phyloP scores from a whole-genome alignment of 2,329 filamentous ascomycete genomes.

The Alternaria sp. region DNA sequence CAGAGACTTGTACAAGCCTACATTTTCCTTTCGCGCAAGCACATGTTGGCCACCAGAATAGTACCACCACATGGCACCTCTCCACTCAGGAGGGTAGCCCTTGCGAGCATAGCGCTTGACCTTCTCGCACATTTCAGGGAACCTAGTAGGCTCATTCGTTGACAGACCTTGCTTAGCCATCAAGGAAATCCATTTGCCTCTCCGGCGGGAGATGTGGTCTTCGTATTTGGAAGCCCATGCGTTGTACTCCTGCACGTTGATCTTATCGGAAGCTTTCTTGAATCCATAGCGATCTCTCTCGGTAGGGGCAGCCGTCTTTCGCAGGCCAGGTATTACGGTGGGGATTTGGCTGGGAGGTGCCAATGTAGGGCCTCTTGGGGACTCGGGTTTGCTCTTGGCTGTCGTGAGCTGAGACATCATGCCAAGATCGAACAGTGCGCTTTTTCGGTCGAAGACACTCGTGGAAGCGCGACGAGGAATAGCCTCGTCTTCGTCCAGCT shows the following conservation, averaged over 20 bases:
- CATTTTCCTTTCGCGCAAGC: conserved; percentile 69
- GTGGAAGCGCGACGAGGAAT: conserved; percentile 45
- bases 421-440: conserved; percentile 34
- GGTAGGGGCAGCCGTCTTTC: conserved; percentile 32
- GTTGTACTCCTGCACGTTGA: conserved; percentile 79
- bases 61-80: conserved; percentile 96
- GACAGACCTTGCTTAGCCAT: conserved; percentile 78
- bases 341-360: conserved; percentile 2
- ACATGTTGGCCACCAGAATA: conserved; percentile 88
- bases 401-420: conserved; percentile 20
- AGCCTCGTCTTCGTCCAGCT: conserved; percentile 44
- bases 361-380: background rate
- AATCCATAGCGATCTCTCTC: conserved; percentile 87
- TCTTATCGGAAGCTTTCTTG: conserved; percentile 82
- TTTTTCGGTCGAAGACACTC: conserved; percentile 43
- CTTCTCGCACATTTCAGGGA: conserved; percentile 80
- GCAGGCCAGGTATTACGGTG: conserved; percentile 16
- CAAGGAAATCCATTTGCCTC: conserved; percentile 81
- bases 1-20: conserved; percentile 75
- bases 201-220: conserved; percentile 74
- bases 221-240: conserved; percentile 78
- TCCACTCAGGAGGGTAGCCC: conserved; percentile 90
- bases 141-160: conserved; percentile 73
- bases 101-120: conserved; percentile 91
- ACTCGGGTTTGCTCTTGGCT: conserved; percentile 17